Percentiles rank a stretch among this genome's conserved stretches.
These are phyloP conservation scores for Solanum phureja DNA, from an alignment of 257 asterid genomes.

Conservation along the genomic window DNA sequence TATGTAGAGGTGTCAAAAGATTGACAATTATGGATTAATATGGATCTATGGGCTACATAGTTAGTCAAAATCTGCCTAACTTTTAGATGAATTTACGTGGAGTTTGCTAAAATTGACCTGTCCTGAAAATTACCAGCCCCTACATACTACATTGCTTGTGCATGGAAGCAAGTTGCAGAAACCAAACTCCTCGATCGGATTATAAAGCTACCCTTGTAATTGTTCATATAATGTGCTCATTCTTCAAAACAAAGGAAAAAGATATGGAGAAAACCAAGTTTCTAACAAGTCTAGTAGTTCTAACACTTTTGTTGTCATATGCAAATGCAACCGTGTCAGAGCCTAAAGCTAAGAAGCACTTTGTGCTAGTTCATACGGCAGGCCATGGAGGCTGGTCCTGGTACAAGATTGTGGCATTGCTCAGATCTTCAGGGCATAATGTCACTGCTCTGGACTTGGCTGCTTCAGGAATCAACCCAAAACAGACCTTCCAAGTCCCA, in stretches of 20 bases:
- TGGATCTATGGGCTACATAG: background rate
- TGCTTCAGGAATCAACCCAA: constrained; percentile 22
- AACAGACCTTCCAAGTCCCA: constrained; percentile 3
- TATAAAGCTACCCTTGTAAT: background rate
- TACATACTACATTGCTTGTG: too few species aligned
- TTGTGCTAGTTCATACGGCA: constrained; percentile 28
- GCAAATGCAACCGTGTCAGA: background rate
- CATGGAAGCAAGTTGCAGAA: background rate
- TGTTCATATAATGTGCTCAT: background rate
- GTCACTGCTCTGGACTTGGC: constrained; percentile 26
- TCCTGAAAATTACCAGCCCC: background rate
- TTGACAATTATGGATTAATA: background rate
- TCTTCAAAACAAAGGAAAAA: background rate
- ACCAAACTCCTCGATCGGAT: background rate
- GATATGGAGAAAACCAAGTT: background rate
- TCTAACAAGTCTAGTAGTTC: background rate
- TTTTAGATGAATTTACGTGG: background rate
- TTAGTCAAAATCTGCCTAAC: background rate
- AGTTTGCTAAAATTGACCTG: background rate
- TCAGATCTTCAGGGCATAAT: constrained; percentile 15
- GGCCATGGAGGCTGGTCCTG: constrained; percentile 38
- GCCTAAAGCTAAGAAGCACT: constrained; percentile 2
- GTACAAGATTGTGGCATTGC: constrained; percentile 14
- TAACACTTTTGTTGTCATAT: background rate
- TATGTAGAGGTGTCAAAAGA: too few species aligned